Conservation (phyloP, 345 rosid genomes). For the Angophora floribunda region DNA sequence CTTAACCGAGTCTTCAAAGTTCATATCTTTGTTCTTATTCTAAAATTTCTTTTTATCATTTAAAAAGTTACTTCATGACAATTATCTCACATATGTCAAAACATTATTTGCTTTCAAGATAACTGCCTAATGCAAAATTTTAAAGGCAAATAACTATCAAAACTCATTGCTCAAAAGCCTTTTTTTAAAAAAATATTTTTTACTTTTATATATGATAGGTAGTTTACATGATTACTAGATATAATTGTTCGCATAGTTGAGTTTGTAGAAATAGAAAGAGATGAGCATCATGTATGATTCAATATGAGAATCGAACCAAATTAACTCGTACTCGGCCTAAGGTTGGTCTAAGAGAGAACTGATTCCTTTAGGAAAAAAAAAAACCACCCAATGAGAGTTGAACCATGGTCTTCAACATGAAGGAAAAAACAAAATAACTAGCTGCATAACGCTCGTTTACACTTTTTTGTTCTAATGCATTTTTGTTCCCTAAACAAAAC, state of each 20-base stretch:
- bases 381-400: neutral
- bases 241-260: neutral
- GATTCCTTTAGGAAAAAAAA: neutral
- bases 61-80: neutral
- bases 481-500: no score
- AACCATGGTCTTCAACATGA: accelerated
- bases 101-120: neutral
- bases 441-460: no score
- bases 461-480: no score
- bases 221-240: neutral
- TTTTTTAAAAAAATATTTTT: neutral
- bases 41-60: neutral
- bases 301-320: neutral
- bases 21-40: neutral
- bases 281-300: neutral
- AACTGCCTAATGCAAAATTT: neutral
- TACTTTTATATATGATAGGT: neutral
- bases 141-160: neutral
- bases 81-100: neutral
- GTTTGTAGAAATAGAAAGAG: neutral
- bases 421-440: neutral
- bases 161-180: neutral
- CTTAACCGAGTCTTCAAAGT: accelerated
- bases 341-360: neutral
- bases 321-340: neutral